Conservation (phyloP, 208 protist genomes). For the Leishmania tarentolae region DNA sequence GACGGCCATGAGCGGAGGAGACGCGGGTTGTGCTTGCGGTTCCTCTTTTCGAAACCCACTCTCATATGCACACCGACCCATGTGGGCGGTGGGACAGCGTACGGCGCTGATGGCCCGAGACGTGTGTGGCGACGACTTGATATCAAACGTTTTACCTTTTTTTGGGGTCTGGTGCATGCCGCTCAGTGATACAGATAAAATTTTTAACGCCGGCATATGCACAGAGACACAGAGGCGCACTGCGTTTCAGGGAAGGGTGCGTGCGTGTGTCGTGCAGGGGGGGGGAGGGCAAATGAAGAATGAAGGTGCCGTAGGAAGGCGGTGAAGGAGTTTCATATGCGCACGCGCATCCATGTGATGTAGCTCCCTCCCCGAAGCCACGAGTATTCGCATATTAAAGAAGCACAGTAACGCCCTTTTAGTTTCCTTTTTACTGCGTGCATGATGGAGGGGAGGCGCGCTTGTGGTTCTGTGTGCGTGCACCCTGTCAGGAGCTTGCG, state of each 20-base stretch:
- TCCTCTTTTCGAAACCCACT: no score
- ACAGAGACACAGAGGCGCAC: not conserved
- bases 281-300: not conserved
- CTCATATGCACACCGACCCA: not conserved
- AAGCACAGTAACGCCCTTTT: not conserved
- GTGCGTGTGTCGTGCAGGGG: no score
- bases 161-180: not conserved
- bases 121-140: not conserved
- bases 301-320: not conserved
- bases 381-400: not conserved
- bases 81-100: not conserved
- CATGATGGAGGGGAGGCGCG: not conserved
- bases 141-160: not conserved
- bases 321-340: not conserved
- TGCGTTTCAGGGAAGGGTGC: not conserved
- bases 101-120: no score
- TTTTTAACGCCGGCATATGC: not conserved
- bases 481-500: not conserved
- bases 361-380: not conserved
- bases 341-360: not conserved
- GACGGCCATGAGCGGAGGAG: no score
- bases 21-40: no score
- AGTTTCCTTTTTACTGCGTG: not conserved
- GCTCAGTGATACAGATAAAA: not conserved
- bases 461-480: not conserved